Evolutionary conservation across 2,329 filamentous ascomycete genomes (phyloP).

Genomic region (Ceratocystis lukuohia): DNA sequence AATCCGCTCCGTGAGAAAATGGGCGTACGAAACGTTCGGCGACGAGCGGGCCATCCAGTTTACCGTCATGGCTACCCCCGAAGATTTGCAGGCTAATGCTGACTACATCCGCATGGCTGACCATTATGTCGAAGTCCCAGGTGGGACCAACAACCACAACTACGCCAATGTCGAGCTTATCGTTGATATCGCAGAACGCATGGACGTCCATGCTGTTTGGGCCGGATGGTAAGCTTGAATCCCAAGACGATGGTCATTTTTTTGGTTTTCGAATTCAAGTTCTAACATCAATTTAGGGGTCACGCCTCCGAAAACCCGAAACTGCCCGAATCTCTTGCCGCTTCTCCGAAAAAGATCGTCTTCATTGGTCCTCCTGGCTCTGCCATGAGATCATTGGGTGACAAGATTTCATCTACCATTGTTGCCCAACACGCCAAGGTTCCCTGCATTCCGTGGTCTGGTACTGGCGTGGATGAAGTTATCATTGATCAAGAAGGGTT

Average conservation of each 20-base stretch:
- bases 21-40: slow-evolving; percentile 98
- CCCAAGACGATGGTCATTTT: neutral
- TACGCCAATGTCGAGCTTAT: slow-evolving; percentile 99
- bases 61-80: slow-evolving; percentile 98
- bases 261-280: slow-evolving; percentile 1
- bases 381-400: slow-evolving; percentile 95
- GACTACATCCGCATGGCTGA: slow-evolving; percentile 99
- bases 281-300: slow-evolving; percentile 44
- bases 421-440: slow-evolving; percentile 94
- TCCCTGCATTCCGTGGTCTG: slow-evolving; percentile 98
- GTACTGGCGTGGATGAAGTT: slow-evolving; percentile 76
- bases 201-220: slow-evolving; percentile 98
- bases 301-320: slow-evolving; percentile 98
- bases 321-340: slow-evolving; percentile 86
- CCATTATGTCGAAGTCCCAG: slow-evolving; percentile 97
- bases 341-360: slow-evolving; percentile 95
- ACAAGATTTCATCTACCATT: slow-evolving; percentile 99
- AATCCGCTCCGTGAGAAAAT: slow-evolving; percentile 98
- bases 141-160: slow-evolving; percentile 99
- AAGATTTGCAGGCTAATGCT: slow-evolving; percentile 93
- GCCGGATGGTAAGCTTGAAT: slow-evolving; percentile 71
- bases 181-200: slow-evolving; percentile 94
- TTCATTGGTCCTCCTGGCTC: slow-evolving; percentile 97
- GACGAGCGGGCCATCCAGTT: slow-evolving; percentile 98
- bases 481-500: slow-evolving; percentile 67